Evolutionary conservation across 2,329 filamentous ascomycete species (phyloP), one percentile per base, ranked within the genome.

Genomic region (Penicillium hordei): DNA sequence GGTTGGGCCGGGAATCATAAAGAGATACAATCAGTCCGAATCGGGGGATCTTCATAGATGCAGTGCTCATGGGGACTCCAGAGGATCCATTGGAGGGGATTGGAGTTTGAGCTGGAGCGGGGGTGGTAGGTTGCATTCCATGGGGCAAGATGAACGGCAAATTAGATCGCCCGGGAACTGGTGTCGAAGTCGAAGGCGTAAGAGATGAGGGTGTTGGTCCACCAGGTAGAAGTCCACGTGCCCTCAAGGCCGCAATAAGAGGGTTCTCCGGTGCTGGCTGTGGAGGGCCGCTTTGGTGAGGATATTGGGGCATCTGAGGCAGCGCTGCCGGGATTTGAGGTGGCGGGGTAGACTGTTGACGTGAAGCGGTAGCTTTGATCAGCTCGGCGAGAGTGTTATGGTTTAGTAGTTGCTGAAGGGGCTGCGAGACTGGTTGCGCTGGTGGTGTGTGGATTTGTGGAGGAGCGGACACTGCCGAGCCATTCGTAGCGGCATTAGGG

Each of bases 1-100:
- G 90, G 58, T 92, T 90, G 0, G 93, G 90, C 39, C 91, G 85
- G 21, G 88, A 86, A 60, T 93, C 90, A 70, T 96, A 93, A 9
- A 97, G 83, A 19, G 81, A 82, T 19, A 86, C 81, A 8, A 96
- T 81, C 15, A 96, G 79, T 63, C 91, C 84, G 15, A 89, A 88
- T 17, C 90, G 89, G 62, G 87, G 88, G 67, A 89, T 85, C 76
- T 91, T 92, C 43, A 95, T 81, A 29, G 89, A 89, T 7, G 83
- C 81, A 4, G 86, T 81, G 54, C 84, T 87, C 64, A 93, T 79
- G 54, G 84, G 81, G 21, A 78, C 73, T 19, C 68, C 72, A 38
- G 78, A 69, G 33, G 62, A 50, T 46, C 65, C 57, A 50, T 65
- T 65, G 3, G 70, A 54, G 39, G 67, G 61, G 55, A 67, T 64